Percentiles rank a stretch among this genome's conserved stretches.
Conservation (phyloP, 768 basidiomycete genomes). For the Termitomyces sp. region DNA sequence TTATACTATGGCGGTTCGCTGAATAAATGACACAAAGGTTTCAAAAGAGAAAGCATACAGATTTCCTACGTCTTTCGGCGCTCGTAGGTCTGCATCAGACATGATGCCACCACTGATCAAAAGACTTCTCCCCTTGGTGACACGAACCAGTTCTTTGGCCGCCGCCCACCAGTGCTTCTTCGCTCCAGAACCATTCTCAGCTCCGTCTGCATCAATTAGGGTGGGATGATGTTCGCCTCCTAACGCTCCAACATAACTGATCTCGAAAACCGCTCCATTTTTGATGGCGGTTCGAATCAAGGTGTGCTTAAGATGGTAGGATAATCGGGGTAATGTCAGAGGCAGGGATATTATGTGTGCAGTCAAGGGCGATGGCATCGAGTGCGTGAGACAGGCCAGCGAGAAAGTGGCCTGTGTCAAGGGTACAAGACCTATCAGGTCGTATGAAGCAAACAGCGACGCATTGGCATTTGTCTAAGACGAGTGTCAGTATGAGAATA, state of each 20-base stretch:
- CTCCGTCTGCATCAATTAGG: constrained; percentile 39
- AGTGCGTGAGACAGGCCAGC: constrained; percentile 76
- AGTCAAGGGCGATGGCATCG: constrained; percentile 67
- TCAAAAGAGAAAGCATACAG: constrained; percentile 39
- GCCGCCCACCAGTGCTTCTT: constrained; percentile 86
- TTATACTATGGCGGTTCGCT: constrained; percentile 37
- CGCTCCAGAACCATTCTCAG: constrained; percentile 45
- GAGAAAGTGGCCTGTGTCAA: constrained; percentile 71
- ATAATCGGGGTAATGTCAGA: constrained; percentile 69
- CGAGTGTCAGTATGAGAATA: not conserved
- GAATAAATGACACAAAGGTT: not conserved
- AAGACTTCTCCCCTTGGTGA: constrained; percentile 75
- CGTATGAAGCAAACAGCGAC: constrained; percentile 58
- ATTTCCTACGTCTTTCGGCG: constrained; percentile 71
- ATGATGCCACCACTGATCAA: constrained; percentile 66
- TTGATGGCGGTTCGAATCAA: constrained; percentile 75
- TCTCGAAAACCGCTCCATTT: constrained; percentile 81
- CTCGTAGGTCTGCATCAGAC: constrained; percentile 58
- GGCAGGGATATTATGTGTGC: constrained; percentile 80
- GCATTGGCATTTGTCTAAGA: constrained; percentile 67
- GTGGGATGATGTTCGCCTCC: constrained; percentile 52
- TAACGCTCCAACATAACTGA: constrained; percentile 71
- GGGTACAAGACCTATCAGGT: constrained; percentile 72
- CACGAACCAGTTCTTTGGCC: constrained; percentile 69
- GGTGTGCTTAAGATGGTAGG: constrained; percentile 81